Conservation (phyloP, 352 stramenopile genomes). For the Phytophthora rubi region DNA sequence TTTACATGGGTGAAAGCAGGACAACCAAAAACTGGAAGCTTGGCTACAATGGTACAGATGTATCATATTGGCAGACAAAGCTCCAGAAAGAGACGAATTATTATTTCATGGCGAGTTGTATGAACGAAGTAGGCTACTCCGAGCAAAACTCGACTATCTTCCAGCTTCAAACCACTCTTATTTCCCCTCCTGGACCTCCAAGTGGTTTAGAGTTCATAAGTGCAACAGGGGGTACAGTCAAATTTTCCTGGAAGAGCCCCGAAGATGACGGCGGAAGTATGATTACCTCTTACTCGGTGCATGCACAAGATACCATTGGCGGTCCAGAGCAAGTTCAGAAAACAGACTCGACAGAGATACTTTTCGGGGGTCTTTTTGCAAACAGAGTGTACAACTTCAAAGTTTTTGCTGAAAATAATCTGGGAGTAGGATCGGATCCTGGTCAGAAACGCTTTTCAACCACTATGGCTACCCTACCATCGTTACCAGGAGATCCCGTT, state of each 20-base stretch:
- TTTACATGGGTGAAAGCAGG: conserved; percentile 52
- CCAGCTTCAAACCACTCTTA: conserved; percentile 47
- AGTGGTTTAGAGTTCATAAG: conserved; percentile 21
- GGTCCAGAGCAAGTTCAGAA: conserved; percentile 10
- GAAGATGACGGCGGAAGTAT: conserved; percentile 62
- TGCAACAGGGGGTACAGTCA: conserved; percentile 49
- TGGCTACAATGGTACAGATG: conserved; percentile 51
- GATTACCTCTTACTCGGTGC: conserved; percentile 52
- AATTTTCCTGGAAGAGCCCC: conserved; percentile 47
- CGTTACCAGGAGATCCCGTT: conserved; percentile 28
- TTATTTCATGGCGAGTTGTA: conserved; percentile 52
- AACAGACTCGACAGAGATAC: conserved; percentile 7
- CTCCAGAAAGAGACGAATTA: conserved; percentile 54
- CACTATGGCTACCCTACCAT: conserved; percentile 31
- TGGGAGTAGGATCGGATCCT: conserved; percentile 49
- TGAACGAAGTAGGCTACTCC: conserved; percentile 60
- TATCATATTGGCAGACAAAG: conserved; percentile 59
- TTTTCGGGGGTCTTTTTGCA: conserved; percentile 49
- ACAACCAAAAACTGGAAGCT: conserved; percentile 34
- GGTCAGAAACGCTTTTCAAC: conserved; percentile 36
- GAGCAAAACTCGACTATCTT: conserved; percentile 28
- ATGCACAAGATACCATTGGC: conserved; percentile 2
- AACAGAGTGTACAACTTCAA: conserved; percentile 54
- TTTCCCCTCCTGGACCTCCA: conserved; percentile 59
- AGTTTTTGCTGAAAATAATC: conserved; percentile 54